phyloP scores from a whole-genome alignment of 106 monocot species.

The Platanthera zijinensis region DNA sequence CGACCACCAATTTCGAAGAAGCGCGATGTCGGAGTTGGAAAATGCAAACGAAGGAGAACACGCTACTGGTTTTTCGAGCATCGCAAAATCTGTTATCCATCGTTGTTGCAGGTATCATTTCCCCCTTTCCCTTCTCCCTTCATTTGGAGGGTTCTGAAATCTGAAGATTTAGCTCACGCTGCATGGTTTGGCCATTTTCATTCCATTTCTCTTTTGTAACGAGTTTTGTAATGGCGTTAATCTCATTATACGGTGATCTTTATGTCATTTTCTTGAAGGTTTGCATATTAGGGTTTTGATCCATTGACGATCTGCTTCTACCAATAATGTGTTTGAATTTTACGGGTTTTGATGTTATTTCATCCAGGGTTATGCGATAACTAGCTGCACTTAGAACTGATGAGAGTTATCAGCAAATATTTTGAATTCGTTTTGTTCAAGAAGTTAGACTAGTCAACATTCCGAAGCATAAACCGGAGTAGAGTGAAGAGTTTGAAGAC shows the following conservation, averaged over 20 bases:
- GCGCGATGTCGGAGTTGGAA: neutral
- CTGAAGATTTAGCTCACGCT: neutral
- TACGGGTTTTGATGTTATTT: neutral
- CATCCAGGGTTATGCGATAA: neutral
- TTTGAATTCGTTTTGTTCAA: neutral
- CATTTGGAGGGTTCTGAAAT: neutral
- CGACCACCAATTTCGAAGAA: too few species aligned
- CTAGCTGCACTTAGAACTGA: neutral
- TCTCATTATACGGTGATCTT: neutral
- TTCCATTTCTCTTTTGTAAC: neutral
- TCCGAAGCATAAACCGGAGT: neutral
- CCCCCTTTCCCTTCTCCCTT: neutral
- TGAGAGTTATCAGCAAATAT: neutral
- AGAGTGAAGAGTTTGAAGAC: neutral
- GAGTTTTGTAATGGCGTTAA: neutral
- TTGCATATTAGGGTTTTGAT: neutral
- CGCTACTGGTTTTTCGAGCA: constrained; percentile 29
- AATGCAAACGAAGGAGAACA: neutral
- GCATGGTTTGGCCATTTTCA: neutral
- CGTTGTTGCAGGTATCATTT: constrained; percentile 52
- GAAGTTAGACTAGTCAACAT: neutral
- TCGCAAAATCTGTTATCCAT: constrained; percentile 65
- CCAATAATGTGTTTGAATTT: too few species aligned
- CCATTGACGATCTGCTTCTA: too few species aligned
- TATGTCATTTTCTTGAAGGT: neutral